phyloP scores from a whole-genome alignment of 352 stramenopile genomes.

The Pythium dissotocum region DNA sequence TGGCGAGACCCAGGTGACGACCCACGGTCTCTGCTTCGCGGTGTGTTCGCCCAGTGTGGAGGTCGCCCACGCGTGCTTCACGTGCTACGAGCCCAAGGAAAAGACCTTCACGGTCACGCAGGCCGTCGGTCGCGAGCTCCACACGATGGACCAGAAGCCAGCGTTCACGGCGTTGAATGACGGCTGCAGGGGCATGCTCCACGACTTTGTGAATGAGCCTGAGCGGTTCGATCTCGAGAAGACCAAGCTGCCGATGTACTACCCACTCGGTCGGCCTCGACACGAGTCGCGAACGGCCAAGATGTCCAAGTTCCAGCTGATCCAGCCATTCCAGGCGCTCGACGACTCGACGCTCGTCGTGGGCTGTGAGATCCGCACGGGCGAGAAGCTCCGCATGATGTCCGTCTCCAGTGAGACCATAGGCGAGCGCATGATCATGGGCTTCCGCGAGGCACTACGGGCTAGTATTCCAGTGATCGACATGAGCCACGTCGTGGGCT shows the following conservation, averaged over 20 bases:
- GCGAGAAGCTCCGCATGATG: conserved; percentile 80
- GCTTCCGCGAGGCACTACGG: conserved; percentile 55
- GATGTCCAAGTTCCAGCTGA: conserved; percentile 60
- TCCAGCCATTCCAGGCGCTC: conserved; percentile 64
- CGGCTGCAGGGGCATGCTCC: conserved; percentile 69
- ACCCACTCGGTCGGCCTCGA: conserved; percentile 61
- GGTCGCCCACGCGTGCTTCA: conserved; percentile 77
- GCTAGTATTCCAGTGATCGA: conserved; percentile 54
- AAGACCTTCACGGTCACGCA: conserved; percentile 72
- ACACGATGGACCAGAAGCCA: conserved; percentile 68
- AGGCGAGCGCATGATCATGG: conserved; percentile 44
- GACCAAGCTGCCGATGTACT: conserved; percentile 71
- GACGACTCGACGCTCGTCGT: conserved; percentile 56
- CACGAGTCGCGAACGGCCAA: conserved; percentile 41
- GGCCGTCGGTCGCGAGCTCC: conserved; percentile 55
- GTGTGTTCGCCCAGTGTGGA: conserved; percentile 82
- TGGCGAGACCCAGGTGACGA: conserved; percentile 60
- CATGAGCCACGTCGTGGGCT: conserved; percentile 67
- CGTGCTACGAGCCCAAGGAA: conserved; percentile 79
- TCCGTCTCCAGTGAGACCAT: conserved; percentile 58
- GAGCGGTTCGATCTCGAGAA: conserved; percentile 67
- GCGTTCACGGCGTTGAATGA: conserved; percentile 75
- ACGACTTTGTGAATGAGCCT: conserved; percentile 57
- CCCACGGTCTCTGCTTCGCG: conserved; percentile 68
- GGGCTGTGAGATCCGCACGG: conserved; percentile 50